Evolutionary conservation across 495 filamentous ascomycete genomes (phyloP), one percentile per base, ranked within the genome.

Genomic region (Terfezia claveryi): DNA sequence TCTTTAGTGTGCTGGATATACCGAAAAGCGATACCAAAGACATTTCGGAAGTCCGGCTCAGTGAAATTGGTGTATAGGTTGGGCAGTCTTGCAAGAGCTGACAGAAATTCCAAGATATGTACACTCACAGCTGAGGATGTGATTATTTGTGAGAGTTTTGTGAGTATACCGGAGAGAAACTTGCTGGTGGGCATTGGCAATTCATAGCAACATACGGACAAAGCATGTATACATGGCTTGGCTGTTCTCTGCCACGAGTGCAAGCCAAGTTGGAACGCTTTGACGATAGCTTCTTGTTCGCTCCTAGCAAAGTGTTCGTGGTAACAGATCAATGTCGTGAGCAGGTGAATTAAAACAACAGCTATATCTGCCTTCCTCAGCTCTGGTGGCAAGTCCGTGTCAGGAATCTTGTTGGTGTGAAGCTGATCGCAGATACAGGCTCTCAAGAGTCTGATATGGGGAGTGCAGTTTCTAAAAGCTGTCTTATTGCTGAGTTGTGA

Each of bases 201-300:
- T 65, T 99, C 92, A 62, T 94, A 82, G 62, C 87, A 94, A 68
- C 87, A 96, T 46, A 96, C 79, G 2, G 86, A 83, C 8, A 99
- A 72, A 2, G 87, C 91, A 67, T 96, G 89, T 52, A 99, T 94
- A 66, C 91, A 95, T 51, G 78, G 82, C 62, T 85, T 87, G 27
- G 85, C 83, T 20, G 82, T 88, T 57, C 84, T 76, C 59, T 95
- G 89, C 75, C 83, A 83, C 23, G 79, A 81, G 11, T 83, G 78
- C 51, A 93, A 80, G 8, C 87, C 87, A 53, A 80, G 72, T 62
- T 87, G 74, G 66, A 99, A 94, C 0, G 81, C 75, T 51, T 81
- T 77, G 8, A 99, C 84, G 5, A 94, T 79, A 23, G 88, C 86
- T 59, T 94, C 88, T 65, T 88, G 78, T 64, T 96, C 85, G 53